Percentiles rank a stretch among this genome's conserved stretches.
phyloP scores from a whole-genome alignment of 768 basidiomycete species.

The Mycena crocata region DNA sequence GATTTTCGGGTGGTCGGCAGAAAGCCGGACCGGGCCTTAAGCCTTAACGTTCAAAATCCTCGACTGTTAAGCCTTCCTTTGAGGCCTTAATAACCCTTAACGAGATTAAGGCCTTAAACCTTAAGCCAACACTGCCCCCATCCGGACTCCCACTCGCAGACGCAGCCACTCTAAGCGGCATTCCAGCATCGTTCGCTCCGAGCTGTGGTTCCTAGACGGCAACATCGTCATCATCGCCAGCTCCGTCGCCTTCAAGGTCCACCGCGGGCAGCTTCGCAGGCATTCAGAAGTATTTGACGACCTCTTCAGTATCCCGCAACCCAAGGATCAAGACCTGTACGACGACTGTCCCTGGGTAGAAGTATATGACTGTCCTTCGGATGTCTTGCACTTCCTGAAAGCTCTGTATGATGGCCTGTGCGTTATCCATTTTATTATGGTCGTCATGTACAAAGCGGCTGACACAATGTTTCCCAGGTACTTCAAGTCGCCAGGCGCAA shows the following conservation, averaged over 20 bases:
- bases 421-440: slow-evolving; percentile 39
- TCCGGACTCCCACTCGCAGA: slow-evolving; percentile 22
- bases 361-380: slow-evolving; percentile 73
- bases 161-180: slow-evolving; percentile 26
- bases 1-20: no score
- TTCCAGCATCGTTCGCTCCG: slow-evolving; percentile 56
- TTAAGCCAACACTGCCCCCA: no score
- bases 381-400: slow-evolving; percentile 72
- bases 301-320: slow-evolving; percentile 74
- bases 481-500: slow-evolving; percentile 61
- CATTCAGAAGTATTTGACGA: slow-evolving; percentile 84
- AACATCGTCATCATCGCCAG: slow-evolving; percentile 74
- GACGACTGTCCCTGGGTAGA: slow-evolving; percentile 72
- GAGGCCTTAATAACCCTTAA: no score
- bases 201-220: slow-evolving; percentile 82
- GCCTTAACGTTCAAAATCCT: no score
- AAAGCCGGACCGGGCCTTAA: no score
- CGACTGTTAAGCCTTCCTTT: no score
- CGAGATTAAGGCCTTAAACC: no score
- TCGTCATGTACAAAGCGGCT: background rate
- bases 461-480: slow-evolving; percentile 55
- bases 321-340: slow-evolving; percentile 57
- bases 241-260: slow-evolving; percentile 75
- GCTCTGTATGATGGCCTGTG: slow-evolving; percentile 85
- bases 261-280: slow-evolving; percentile 77